Evolutionary conservation across 2,329 filamentous ascomycete species (phyloP).

Genomic region (Claviceps monticola): DNA sequence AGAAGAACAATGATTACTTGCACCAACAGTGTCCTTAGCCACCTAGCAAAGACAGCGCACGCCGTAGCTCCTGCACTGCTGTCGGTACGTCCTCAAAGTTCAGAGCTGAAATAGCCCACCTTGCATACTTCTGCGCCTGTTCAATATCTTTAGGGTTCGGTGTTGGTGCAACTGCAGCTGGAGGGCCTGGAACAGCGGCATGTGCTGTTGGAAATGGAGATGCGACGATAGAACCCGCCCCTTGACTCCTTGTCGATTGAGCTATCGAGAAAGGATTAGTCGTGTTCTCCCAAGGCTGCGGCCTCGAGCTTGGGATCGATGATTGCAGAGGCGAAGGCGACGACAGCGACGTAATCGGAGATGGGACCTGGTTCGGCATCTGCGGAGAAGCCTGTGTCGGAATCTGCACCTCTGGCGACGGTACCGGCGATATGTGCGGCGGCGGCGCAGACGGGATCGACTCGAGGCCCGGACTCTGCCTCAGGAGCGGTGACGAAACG

Average conservation of each 20-base stretch:
- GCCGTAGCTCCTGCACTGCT: constrained; percentile 69
- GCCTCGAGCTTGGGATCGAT: background rate
- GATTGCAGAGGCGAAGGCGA: constrained; percentile 7
- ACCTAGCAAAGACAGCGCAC: constrained; percentile 58
- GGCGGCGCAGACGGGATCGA: constrained; percentile 10
- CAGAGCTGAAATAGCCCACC: constrained; percentile 90
- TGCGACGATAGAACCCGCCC: background rate
- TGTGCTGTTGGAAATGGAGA: constrained; percentile 7
- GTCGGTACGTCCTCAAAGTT: constrained; percentile 94
- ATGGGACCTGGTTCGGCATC: constrained; percentile 13
- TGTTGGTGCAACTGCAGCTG: constrained; percentile 4
- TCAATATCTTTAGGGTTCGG: constrained; percentile 45
- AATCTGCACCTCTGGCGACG: constrained; percentile 8
- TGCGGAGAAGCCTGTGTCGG: constrained; percentile 17
- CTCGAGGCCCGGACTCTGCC: constrained; percentile 13
- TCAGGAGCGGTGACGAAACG: constrained; percentile 21
- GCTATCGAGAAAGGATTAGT: constrained; percentile 2
- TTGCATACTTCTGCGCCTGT: constrained; percentile 85
- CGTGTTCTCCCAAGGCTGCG: constrained; percentile 9
- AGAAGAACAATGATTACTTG: too few species aligned
- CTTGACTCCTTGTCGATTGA: background rate
- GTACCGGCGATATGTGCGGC: constrained; percentile 9
- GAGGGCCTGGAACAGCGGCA: constrained; percentile 1
- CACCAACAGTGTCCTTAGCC: constrained; percentile 21
- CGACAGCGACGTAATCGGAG: constrained; percentile 11